Base-by-base conservation (phyloP, 228 moss, liverwort and hornwort genomes). In the Sphagnum magellanicum region DNA sequence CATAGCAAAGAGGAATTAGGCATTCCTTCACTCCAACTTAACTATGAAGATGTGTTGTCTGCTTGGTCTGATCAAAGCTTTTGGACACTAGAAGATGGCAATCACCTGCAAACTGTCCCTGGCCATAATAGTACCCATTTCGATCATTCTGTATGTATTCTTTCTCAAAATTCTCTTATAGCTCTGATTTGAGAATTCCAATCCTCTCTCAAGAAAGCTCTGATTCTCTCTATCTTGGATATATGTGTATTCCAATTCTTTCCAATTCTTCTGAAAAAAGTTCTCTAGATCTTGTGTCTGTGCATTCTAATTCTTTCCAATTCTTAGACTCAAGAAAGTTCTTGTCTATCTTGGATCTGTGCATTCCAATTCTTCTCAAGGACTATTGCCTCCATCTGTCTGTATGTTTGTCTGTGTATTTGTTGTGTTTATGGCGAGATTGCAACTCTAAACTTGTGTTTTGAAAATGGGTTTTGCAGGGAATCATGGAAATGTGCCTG, bases 41-140 rank as follows among this genome's bases (percentile, higher is more conserved):
- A 88, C 79, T 88, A 84, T 71, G 88, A 88, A 60, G 88, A 88
- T 65, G 65, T 88, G 16, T 71, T 88, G 72, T 74, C 64, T 9
- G 88, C 81, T 17, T 88, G 88, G 88, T 88, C 88, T 4, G 81
- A 66, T 49, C 71, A 79, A 59, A 84, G 84, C 50, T 79, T 86
- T 15, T 86, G 79, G 71, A 79, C 81, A 32, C 84, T 84, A 84
- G 72, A 79, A 52, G 77, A 75, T 72, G 75, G 79, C 50, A 76
- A 76, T 59, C 53, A 48, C 55, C 58, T 61, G 49, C 69, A 16
- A 48, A 4, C 48, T 47, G 66, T 61, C 10, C 48, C 16, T 15
- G 61, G 46, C 8, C 17, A 62, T 14, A 50, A 67, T 51, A 16
- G 16, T 9, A 32, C 32, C 32, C 32, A 32, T 32, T 67, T 70